Percentiles rank a stretch among this genome's conserved stretches.
These are phyloP conservation scores for Claviceps maximensis DNA, from an alignment of 2,329 filamentous ascomycete species.

Conservation along the genomic window DNA sequence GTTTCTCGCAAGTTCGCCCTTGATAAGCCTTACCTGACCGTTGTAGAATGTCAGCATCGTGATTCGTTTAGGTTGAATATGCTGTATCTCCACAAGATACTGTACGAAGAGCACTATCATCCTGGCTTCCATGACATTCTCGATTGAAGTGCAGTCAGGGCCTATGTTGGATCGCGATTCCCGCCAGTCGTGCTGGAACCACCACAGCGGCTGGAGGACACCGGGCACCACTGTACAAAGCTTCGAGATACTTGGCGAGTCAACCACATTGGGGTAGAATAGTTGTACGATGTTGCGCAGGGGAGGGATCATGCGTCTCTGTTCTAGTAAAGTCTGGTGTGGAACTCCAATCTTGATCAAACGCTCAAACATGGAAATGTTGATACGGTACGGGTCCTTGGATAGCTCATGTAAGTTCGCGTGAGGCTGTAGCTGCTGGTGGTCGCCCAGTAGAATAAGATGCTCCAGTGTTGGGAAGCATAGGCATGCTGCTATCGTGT, in stretches of 20 bases:
- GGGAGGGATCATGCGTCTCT: slow-evolving; percentile 45
- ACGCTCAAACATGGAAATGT: slow-evolving; percentile 69
- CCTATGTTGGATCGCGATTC: slow-evolving; percentile 32
- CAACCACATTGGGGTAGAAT: slow-evolving; percentile 32
- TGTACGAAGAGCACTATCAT: slow-evolving; percentile 64
- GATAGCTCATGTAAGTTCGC: slow-evolving; percentile 49
- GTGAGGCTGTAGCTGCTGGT: slow-evolving; percentile 62
- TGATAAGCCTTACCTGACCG: slow-evolving; percentile 58
- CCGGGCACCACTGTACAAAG: slow-evolving; percentile 30
- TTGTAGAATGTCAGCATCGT: slow-evolving; percentile 83
- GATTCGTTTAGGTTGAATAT: slow-evolving; percentile 45
- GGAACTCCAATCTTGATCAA: slow-evolving; percentile 53
- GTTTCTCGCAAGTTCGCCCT: slow-evolving; percentile 30
- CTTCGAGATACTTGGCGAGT: slow-evolving; percentile 22
- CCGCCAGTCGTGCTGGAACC: slow-evolving; percentile 38
- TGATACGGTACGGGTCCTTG: slow-evolving; percentile 48
- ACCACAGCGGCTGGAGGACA: slow-evolving; percentile 26
- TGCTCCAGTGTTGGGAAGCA: slow-evolving; percentile 34
- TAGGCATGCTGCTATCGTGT: slow-evolving; percentile 38
- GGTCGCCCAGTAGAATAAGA: slow-evolving; percentile 56
- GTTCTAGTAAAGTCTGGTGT: slow-evolving; percentile 50
- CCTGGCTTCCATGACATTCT: slow-evolving; percentile 56
- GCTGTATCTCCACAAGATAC: slow-evolving; percentile 49
- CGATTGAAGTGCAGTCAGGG: slow-evolving; percentile 49
- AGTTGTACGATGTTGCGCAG: slow-evolving; percentile 31